Conservation (phyloP, 805 yeast genomes). For the Kazachstania bromeliacearum region DNA sequence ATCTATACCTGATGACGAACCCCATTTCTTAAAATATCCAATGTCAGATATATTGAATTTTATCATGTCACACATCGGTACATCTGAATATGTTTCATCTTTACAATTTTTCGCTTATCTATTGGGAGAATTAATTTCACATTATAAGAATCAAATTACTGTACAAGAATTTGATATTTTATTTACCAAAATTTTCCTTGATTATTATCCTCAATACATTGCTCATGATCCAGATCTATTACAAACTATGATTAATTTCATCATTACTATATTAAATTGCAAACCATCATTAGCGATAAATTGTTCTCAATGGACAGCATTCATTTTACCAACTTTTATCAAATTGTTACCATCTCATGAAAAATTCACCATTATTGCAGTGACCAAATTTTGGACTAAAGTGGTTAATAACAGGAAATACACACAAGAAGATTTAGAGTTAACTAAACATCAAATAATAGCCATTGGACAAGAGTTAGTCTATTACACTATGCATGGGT, state of each 20-base stretch:
- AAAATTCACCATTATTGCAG: conserved; percentile 40
- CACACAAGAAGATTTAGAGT: conserved; percentile 33
- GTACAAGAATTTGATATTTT: conserved; percentile 30
- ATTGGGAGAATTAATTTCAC: conserved; percentile 36
- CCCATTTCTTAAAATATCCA: conserved; percentile 23
- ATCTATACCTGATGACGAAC: conserved; percentile 22
- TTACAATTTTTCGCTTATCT: conserved; percentile 39
- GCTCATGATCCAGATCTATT: conserved; percentile 50
- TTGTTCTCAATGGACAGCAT: conserved; percentile 18
- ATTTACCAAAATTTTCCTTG: conserved; percentile 32
- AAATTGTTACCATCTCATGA: conserved; percentile 36
- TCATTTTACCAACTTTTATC: conserved; percentile 24
- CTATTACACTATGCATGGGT: conserved; percentile 30
- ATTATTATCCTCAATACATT: conserved; percentile 29
- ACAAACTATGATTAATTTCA: conserved; percentile 42
- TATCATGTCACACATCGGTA: conserved; percentile 17
- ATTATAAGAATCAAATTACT: conserved; percentile 29
- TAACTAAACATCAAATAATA: conserved; percentile 22
- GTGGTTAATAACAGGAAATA: conserved; percentile 40
- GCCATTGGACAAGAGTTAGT: conserved; percentile 24
- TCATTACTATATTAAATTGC: conserved; percentile 39
- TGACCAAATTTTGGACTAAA: conserved; percentile 45
- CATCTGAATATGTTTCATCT: conserved; percentile 26
- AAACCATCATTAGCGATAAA: conserved; percentile 41
- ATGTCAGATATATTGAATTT: conserved; percentile 24